These are phyloP conservation scores for Phaseolus lunatus DNA, from an alignment of 306 rosid genomes.

Conservation along the genomic window DNA sequence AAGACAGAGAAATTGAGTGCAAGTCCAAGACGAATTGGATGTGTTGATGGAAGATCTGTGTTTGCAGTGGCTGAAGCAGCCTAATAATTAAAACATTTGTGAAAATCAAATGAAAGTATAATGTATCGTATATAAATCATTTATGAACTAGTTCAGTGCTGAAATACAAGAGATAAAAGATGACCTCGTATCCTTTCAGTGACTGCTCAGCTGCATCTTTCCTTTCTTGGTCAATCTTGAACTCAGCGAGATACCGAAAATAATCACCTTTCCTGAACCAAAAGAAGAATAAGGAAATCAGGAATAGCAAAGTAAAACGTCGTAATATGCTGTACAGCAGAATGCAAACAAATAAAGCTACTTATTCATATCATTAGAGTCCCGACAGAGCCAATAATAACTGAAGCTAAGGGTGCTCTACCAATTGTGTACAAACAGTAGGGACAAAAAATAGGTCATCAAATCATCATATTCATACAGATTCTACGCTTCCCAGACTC, in stretches of 20 bases:
- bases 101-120: slow-evolving; percentile 33
- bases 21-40: slow-evolving; percentile 97
- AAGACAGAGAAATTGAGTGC: slow-evolving; percentile 99
- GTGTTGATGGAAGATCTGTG: slow-evolving; percentile 94
- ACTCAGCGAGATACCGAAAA: slow-evolving; percentile 77
- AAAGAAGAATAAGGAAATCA: slow-evolving; percentile 44
- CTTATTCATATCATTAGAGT: slow-evolving; percentile 33
- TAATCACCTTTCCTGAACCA: slow-evolving; percentile 78
- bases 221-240: slow-evolving; percentile 74
- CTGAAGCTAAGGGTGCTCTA: background rate
- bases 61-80: slow-evolving; percentile 89
- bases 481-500: slow-evolving; percentile 17
- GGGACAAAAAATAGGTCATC: background rate
- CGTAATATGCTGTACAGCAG: background rate
- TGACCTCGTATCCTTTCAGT: slow-evolving; percentile 83
- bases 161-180: slow-evolving; percentile 42
- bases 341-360: slow-evolving; percentile 31
- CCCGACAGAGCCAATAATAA: background rate
- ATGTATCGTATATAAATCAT: slow-evolving; percentile 12
- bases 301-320: slow-evolving; percentile 10
- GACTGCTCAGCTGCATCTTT: slow-evolving; percentile 81
- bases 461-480: slow-evolving; percentile 26
- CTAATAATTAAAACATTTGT: slow-evolving; percentile 50
- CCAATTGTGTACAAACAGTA: slow-evolving; percentile 9
- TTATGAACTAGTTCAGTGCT: slow-evolving; percentile 30